Conservation (phyloP, 2,329 filamentous ascomycete genomes). For the Alternaria sp. region DNA sequence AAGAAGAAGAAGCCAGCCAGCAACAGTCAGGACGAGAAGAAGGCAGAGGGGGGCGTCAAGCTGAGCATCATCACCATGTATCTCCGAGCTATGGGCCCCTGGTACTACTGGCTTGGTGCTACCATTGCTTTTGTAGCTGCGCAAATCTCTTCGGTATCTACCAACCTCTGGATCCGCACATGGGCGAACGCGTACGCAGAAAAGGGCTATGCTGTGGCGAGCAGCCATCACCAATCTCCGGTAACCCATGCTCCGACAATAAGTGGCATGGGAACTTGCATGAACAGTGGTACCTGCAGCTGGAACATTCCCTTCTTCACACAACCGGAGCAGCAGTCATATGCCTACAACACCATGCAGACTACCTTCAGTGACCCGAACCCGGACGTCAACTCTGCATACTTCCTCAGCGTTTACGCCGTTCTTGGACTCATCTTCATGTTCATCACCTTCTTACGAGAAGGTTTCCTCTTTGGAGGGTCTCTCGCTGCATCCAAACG, state of each 20-base stretch:
- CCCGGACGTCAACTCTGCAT: slow-evolving; percentile 75
- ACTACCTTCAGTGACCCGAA: slow-evolving; percentile 46
- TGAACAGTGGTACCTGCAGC: slow-evolving; percentile 58
- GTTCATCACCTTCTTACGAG: slow-evolving; percentile 78
- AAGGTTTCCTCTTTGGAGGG: slow-evolving; percentile 89
- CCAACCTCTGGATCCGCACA: slow-evolving; percentile 91
- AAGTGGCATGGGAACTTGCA: slow-evolving; percentile 53
- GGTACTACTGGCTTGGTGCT: slow-evolving; percentile 91
- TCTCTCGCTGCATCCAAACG: slow-evolving; percentile 86
- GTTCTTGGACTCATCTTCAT: slow-evolving; percentile 79
- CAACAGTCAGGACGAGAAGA: slow-evolving; percentile 66
- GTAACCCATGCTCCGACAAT: slow-evolving; percentile 53
- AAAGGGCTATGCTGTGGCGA: slow-evolving; percentile 47
- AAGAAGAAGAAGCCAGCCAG: slow-evolving; percentile 61
- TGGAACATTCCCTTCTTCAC: slow-evolving; percentile 50
- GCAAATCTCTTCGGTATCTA: slow-evolving; percentile 84
- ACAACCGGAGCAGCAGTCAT: slow-evolving; percentile 32
- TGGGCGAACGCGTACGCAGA: slow-evolving; percentile 89
- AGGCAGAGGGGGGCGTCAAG: slow-evolving; percentile 86
- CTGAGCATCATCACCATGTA: slow-evolving; percentile 86
- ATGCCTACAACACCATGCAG: slow-evolving; percentile 48
- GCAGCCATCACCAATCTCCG: slow-evolving; percentile 43
- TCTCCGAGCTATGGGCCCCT: slow-evolving; percentile 87
- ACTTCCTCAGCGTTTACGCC: slow-evolving; percentile 85
- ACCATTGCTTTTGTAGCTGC: slow-evolving; percentile 77